Evolutionary conservation across 352 stramenopile species (phyloP), one percentile per base, ranked within the genome.

Genomic region (Globisporangium paddicum): DNA sequence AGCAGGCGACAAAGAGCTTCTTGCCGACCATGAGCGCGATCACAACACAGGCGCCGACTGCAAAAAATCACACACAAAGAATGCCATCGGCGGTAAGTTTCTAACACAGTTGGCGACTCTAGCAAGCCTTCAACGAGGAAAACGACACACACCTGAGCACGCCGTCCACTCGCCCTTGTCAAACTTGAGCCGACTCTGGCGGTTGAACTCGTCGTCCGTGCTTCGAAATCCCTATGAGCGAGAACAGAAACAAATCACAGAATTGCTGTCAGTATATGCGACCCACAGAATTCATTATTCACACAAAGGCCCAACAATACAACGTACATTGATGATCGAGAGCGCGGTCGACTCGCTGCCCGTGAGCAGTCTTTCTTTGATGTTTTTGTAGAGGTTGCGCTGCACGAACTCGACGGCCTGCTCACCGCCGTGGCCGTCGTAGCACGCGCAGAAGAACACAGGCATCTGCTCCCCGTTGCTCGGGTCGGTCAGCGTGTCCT

Each of bases 381-480:
- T 85, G 58, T 86, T 86, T 30, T 50, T 50, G 52, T 86, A 88
- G 0, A 88, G 51, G 35, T 85, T 78, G 35, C 75, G 71, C 57
- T 88, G 73, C n/a, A 88, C 78, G 64, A 76, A 88, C 55, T 86
- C 73, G 23, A 88, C 78, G 5, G 78, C 78, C 40, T 82, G 65
- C 55, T 86, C 78, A 28, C 78, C 78, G 46, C 78, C 78, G 58
- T 88, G 78, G 38, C 78, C 78, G 51, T 88, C 78, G 65, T 88
- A 88, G 68, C 75, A 86, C n/a, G 70, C 78, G 53, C 78, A 88
- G 62, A 88, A 88, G 56, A 88, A 86, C 13, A 85, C 57, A 5
- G 70, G 49, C 32, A 65, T 72, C 21, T 64, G 26, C 35, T 51
- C 56, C 28, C 67, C 63, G 3, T 55, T 63, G 14, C 49, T 59